Base-by-base conservation (phyloP, 345 rosid species). In the Hirschfeldia incana region DNA sequence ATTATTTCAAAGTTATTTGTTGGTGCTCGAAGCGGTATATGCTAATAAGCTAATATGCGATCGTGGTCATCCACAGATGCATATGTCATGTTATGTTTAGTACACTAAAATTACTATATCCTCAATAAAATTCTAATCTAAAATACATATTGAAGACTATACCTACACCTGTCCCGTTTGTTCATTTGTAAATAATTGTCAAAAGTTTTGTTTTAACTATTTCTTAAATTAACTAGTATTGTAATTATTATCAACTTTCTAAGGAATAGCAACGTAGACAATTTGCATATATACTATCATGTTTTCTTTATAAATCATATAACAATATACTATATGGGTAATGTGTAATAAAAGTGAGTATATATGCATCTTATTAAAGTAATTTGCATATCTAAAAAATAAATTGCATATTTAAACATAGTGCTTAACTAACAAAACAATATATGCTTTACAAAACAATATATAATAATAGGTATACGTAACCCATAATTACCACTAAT, bases 331-430 rank as follows among this genome's bases (percentile, higher is more conserved):
- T 62, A 34, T 16, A 74, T 69, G 28, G 28, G 32, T 42, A 26
- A 70, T 68, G 27, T 69, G 60, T 69, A 53, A 5, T 32, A 6
- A 65, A 69, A 79, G 73, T 67, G 64, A 80, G 76, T 30, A 80
- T 80, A 80, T 80, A 75, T 80, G 83, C 70, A 75, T 80, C 80
- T 80, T 44, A 27, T 12, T 80, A 80, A 80, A 80, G 83, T 65
- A 80, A 65, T 6, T 65, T 65, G 15, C 83, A 65, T 80, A 80
- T 75, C 76, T 70, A 42, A 21, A 80, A 80, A 80, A 80, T 57
- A 80, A 65, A 6, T 65, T 65, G 15, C 83, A 65, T 80, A 80
- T 75, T 73, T 70, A 42, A 64, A 27, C 71, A 39, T 70, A 80
- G 76, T 80, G 76, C 64, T 44, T 65, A 65, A 58, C 33, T 36